phyloP scores from a whole-genome alignment of 2,329 filamentous ascomycete species.

The Aspergillus ochraceus region DNA sequence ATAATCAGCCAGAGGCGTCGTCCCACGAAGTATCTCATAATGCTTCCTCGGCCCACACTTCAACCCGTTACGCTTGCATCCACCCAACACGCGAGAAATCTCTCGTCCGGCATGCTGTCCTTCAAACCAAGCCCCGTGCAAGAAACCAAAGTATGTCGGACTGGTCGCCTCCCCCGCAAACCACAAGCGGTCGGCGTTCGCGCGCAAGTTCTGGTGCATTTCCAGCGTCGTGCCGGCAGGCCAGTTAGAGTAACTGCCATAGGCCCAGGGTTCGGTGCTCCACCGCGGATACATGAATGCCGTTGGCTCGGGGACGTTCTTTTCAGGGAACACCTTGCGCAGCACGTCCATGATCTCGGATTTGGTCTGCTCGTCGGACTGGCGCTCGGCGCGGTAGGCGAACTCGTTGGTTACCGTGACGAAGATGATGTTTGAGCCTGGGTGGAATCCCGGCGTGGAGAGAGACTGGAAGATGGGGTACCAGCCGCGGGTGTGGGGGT shows the following conservation, averaged over 20 bases:
- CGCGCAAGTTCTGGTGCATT: constrained; percentile 66
- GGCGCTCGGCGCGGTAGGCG: constrained; percentile 59
- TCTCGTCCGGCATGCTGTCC: constrained; percentile 50
- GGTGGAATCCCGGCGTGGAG: constrained; percentile 57
- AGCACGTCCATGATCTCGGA: constrained; percentile 59
- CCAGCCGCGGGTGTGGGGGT: constrained; percentile 50
- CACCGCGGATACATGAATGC: constrained; percentile 64
- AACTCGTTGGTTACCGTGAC: constrained; percentile 61
- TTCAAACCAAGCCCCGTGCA: constrained; percentile 64
- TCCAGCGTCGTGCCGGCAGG: constrained; percentile 63
- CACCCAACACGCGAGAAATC: constrained; percentile 25
- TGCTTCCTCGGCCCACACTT: constrained; percentile 20
- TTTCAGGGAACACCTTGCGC: constrained; percentile 61
- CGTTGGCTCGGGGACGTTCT: constrained; percentile 58
- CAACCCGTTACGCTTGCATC: constrained; percentile 17
- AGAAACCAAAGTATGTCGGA: constrained; percentile 64
- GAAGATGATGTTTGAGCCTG: constrained; percentile 65
- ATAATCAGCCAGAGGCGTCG: constrained; percentile 27
- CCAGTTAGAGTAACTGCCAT: constrained; percentile 69
- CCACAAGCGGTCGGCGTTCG: constrained; percentile 62
- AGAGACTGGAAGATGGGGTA: constrained; percentile 67
- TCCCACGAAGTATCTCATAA: constrained; percentile 26
- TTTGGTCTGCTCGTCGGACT: constrained; percentile 59
- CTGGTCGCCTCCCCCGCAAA: constrained; percentile 67
- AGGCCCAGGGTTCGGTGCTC: constrained; percentile 52